Percentiles rank a stretch among this genome's conserved stretches.
phyloP scores from a whole-genome alignment of 805 yeast species.

The Candida ascalaphidarum region DNA sequence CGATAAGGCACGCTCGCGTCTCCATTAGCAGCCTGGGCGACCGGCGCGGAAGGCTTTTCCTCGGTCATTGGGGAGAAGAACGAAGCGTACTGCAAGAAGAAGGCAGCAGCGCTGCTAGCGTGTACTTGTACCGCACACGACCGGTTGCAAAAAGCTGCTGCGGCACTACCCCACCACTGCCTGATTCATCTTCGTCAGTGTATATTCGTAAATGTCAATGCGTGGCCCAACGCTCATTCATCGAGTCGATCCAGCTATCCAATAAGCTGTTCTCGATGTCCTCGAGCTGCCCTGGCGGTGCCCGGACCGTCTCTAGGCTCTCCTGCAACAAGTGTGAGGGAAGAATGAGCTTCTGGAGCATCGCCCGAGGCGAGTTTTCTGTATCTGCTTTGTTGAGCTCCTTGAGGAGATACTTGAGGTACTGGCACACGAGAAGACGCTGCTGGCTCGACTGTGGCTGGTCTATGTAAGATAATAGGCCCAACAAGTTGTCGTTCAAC shows the following conservation, averaged over 20 bases:
- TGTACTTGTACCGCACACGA: no score
- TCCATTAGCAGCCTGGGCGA: no score
- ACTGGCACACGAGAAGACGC: slow-evolving; percentile 31
- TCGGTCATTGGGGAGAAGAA: no score
- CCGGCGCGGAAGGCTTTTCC: no score
- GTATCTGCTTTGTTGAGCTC: slow-evolving; percentile 16
- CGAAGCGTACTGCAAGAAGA: no score
- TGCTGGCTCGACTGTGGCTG: slow-evolving; percentile 8
- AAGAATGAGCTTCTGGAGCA: slow-evolving; percentile 23
- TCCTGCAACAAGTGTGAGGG: slow-evolving; percentile 18
- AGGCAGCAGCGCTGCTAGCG: no score
- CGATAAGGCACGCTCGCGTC: no score
- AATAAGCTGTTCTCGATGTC: slow-evolving; percentile 33
- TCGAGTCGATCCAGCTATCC: slow-evolving; percentile 34
- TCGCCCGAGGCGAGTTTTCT: slow-evolving; percentile 4
- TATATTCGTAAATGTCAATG: no score
- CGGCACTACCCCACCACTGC: no score
- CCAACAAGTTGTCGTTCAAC: slow-evolving; percentile 10
- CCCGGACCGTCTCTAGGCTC: slow-evolving; percentile 2
- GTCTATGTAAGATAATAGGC: slow-evolving; percentile 13
- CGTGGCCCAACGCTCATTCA: no score
- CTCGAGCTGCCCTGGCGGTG: slow-evolving; percentile 15
- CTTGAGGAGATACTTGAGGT: slow-evolving; percentile 28
- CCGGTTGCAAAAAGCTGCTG: no score
- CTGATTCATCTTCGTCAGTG: no score